Percentiles rank a stretch among this genome's conserved stretches.
Conservation (phyloP, 148 eudicot species). For the Rhododendron griersonianum region DNA sequence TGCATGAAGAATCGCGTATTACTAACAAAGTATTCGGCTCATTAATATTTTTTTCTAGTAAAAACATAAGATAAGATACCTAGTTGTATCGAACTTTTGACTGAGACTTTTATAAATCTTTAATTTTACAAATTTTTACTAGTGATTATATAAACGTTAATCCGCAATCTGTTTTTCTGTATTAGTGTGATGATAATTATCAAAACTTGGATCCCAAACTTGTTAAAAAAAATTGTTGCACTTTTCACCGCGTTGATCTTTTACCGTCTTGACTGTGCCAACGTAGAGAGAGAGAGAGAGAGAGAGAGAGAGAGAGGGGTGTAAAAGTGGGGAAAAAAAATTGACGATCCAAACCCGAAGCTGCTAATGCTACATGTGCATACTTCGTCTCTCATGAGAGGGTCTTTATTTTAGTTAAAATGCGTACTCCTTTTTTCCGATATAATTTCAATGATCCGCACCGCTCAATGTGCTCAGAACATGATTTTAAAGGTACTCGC, state of each 20-base stretch:
- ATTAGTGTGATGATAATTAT: not conserved
- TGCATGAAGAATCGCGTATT: not conserved
- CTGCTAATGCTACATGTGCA: too few relatives aligned
- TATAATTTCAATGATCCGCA: accelerated
- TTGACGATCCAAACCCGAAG: not conserved
- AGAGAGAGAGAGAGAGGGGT: not conserved
- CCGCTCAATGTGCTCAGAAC: too few relatives aligned
- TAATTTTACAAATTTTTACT: too few relatives aligned
- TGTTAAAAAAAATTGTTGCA: not conserved
- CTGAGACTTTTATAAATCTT: too few relatives aligned
- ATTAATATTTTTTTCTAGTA: too few relatives aligned
- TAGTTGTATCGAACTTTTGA: too few relatives aligned
- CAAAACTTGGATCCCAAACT: not conserved
- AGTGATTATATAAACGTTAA: too few relatives aligned
- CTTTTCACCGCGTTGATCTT: not conserved
- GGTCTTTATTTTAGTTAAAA: too few relatives aligned
- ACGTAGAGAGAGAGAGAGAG: not conserved
- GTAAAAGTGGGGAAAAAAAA: not conserved
- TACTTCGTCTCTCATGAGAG: accelerated
- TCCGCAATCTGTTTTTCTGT: not conserved
- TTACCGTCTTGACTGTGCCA: not conserved
- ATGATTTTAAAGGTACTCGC: accelerated
- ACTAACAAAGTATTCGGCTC: not conserved
- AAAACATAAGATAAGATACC: too few relatives aligned
- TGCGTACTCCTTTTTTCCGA: too few relatives aligned